Evolutionary conservation across 2,329 filamentous ascomycete species (phyloP), one percentile per base, ranked within the genome.

Genomic region (Nothophaeocryptopus gaeumannii): DNA sequence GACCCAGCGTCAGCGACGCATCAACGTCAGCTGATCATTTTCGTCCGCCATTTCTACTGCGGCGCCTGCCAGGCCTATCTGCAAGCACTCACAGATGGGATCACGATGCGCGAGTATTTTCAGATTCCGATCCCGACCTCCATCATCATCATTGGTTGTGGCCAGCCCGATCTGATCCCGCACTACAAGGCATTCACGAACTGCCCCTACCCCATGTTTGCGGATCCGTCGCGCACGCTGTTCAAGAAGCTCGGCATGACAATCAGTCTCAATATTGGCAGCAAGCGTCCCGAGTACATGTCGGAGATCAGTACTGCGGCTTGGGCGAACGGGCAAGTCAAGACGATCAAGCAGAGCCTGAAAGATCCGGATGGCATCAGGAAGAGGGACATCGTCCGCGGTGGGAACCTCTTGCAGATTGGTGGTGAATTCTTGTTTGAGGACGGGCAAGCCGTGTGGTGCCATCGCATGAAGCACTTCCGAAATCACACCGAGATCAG

Each of bases 1-100:
- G 76, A 73, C 31, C 79, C 80, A 3, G 73, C 67, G 39, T 60
- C 56, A 13, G 61, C 63, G 1, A 62, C 65, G 12, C 67, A 70
- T 39, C 59, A 66, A 45, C 62, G 70, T 8, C 70, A 72, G 39
- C 59, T 72, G 9, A 58, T 72, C 30, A 61, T 72, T 42, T 72
- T 72, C 58, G 62, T 72, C 32, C 66, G 70, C 26, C 69, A 72
- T 51, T 72, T 71, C 60, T 72, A 70, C 63, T 72, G 70, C 57
- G 68, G 69, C 36, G 68, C 67, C 14, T 71, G 68, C 54, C 67
- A 70, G 54, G 64, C 65, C 7, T 71, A 70, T 53, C 59, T 71
- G 30, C 58, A 66, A 50, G 63, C 65, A 15, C 43, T 71, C 11
- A 62, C 61, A 38, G 56, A 63, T 15, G 58, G 58, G 43, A 70